Evolutionary conservation across 176 grass and related monocot genomes (phyloP), one percentile per base, ranked within the genome.

Genomic region (Triticum urartu): DNA sequence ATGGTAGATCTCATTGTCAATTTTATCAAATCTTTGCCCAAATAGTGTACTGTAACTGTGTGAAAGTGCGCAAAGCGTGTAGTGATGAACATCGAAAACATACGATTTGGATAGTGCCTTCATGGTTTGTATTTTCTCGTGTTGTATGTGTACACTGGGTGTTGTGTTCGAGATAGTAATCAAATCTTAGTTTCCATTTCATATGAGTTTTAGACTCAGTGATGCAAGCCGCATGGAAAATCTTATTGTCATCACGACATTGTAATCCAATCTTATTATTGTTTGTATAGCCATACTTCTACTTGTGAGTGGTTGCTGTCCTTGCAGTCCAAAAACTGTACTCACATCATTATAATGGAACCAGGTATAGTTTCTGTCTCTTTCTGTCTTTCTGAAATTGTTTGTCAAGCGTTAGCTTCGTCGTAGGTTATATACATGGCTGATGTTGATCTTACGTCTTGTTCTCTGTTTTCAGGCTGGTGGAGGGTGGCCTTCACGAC

Each of bases 1-100:
- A 93, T 96, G 97, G 89, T 96, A 30, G 85, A 88, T 50, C 76
- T 94, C 39, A 93, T 96, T 78, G 81, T 86, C 79, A 91, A 92
- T 75, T 99, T 96, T 75, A 89, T 92, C 11, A 75, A 81, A 77
- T 90, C 85, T 32, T 92, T 99, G 80, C 75, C 75, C 68, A 85
- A 86, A 75, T 86, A 93, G 74, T 63, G 83, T 34, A 22, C 21
- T 62, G 30, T 75, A 18, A 56, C 22, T 52, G 12, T 56, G 43
- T 72, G n/a, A 32, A 61, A 77, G 40, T 81, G 26, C 42, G 3
- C 32, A 77, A 78, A 58, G 12, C 22, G 67, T 50, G 28, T 56
- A 45, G 18, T 47, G 52, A 84, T 64, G 40, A 82, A 40, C 18
- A 64, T 22, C 81, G 43, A 35, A 45, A 81, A 5, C 70, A 71